These are phyloP conservation scores for Verticillium zaregamsianum DNA, from an alignment of 2,329 filamentous ascomycete genomes.

Conservation along the genomic window DNA sequence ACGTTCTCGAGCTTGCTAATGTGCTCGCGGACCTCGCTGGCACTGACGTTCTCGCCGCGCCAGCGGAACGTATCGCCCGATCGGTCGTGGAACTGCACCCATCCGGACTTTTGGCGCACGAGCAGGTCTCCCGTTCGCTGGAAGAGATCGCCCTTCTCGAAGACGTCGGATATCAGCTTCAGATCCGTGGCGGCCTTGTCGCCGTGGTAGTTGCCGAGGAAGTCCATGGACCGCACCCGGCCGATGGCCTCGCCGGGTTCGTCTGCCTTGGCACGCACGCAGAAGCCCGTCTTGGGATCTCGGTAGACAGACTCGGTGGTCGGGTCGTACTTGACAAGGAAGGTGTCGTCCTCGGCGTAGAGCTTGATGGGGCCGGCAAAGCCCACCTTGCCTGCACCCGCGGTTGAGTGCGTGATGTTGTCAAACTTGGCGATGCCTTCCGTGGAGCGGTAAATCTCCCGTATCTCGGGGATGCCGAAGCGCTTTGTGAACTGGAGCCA, in stretches of 20 bases:
- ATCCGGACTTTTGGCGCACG: constrained; percentile 54
- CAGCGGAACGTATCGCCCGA: constrained; percentile 63
- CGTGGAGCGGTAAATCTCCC: constrained; percentile 74
- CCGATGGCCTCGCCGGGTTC: constrained; percentile 72
- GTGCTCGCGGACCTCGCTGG: constrained; percentile 51
- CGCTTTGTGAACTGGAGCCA: constrained; percentile 53
- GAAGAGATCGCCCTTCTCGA: constrained; percentile 62
- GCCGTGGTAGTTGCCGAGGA: constrained; percentile 66
- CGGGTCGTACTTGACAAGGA: constrained; percentile 66
- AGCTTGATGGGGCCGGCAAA: constrained; percentile 19
- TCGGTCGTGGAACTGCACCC: constrained; percentile 64
- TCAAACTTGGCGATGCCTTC: constrained; percentile 65
- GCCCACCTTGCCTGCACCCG: constrained; percentile 46
- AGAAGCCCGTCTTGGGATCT: constrained; percentile 65
- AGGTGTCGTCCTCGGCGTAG: constrained; percentile 35
- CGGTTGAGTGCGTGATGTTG: constrained; percentile 58
- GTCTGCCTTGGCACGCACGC: constrained; percentile 55
- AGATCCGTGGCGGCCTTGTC: constrained; percentile 62
- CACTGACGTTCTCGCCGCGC: constrained; percentile 67
- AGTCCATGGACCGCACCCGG: constrained; percentile 47
- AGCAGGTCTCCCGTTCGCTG: constrained; percentile 66
- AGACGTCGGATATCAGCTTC: constrained; percentile 62
- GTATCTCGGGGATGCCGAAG: constrained; percentile 51
- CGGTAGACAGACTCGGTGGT: constrained; percentile 63
- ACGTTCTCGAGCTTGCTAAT: constrained; percentile 1